These are phyloP conservation scores for Brassica juncea DNA, from an alignment of 345 rosid species.

Conservation along the genomic window DNA sequence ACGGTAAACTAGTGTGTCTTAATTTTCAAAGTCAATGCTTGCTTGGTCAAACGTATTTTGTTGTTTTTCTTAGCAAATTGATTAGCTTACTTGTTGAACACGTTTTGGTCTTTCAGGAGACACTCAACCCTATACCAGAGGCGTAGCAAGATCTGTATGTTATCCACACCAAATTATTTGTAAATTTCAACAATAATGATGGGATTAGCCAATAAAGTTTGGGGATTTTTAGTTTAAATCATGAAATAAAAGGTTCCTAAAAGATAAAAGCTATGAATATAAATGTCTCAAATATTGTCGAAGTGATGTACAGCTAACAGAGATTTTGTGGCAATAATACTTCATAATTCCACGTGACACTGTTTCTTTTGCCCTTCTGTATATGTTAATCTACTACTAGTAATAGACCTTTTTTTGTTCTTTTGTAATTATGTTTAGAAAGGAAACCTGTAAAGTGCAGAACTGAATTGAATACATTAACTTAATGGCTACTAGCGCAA, in stretches of 20 bases:
- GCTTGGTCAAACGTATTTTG: neutral
- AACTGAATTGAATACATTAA: slow-evolving; percentile 3
- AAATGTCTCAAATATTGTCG: slow-evolving; percentile 15
- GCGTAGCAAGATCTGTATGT: slow-evolving; percentile 35
- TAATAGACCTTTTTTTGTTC: neutral
- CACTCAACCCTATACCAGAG: slow-evolving; percentile 46
- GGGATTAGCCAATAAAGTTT: slow-evolving; percentile 14
- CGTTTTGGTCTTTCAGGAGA: slow-evolving; percentile 37
- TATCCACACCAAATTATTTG: slow-evolving; percentile 19
- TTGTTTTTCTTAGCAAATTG: neutral
- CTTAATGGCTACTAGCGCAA: neutral
- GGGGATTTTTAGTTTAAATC: neutral
- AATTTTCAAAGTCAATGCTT: neutral
- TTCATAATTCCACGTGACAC: slow-evolving; percentile 25
- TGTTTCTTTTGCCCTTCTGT: slow-evolving; percentile 17
- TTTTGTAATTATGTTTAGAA: slow-evolving; percentile 20
- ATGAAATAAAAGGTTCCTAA: slow-evolving; percentile 17
- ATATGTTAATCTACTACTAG: neutral
- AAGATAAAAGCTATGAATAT: slow-evolving; percentile 24
- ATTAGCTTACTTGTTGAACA: slow-evolving; percentile 13
- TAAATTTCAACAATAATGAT: slow-evolving; percentile 33
- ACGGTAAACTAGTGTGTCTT: neutral
- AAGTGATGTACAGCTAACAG: slow-evolving; percentile 39
- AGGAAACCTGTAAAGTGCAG: slow-evolving; percentile 27
- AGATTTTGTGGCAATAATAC: slow-evolving; percentile 37